phyloP scores from a whole-genome alignment of 192 early-diverging fungal species.

The Paraglomus brasilianum region DNA sequence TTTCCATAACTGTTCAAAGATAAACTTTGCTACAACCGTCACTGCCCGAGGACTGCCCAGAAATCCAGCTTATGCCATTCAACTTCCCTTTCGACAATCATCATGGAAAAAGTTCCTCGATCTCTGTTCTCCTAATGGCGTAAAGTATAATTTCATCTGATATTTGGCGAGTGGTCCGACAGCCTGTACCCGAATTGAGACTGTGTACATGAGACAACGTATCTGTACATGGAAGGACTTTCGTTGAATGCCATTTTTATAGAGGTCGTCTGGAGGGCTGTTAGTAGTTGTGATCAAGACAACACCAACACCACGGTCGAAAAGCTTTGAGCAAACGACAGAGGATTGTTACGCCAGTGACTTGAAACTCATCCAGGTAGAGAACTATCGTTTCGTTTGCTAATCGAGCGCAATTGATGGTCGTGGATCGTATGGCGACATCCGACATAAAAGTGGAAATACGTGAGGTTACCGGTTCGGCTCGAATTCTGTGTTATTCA shows the following conservation, averaged over 20 bases:
- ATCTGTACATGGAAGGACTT: constrained; percentile 86
- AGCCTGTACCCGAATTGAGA: constrained; percentile 90
- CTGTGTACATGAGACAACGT: constrained; percentile 80
- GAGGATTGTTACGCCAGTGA: constrained; percentile 95
- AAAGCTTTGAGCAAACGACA: constrained; percentile 80
- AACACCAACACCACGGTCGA: constrained; percentile 74
- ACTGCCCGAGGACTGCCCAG: constrained; percentile 69
- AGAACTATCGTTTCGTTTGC: constrained; percentile 80
- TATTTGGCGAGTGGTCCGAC: constrained; percentile 74
- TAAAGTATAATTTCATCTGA: constrained; percentile 74
- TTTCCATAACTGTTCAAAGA: constrained; percentile 65
- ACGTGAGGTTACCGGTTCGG: no score
- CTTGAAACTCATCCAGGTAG: constrained; percentile 97
- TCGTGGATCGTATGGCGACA: constrained; percentile 63
- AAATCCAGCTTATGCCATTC: constrained; percentile 59
- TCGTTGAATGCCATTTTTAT: constrained; percentile 95
- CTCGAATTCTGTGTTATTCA: no score
- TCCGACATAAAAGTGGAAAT: no score
- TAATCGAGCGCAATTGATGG: constrained; percentile 77
- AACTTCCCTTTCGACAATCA: constrained; percentile 36
- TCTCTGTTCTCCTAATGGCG: constrained; percentile 57
- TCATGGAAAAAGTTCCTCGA: constrained; percentile 47
- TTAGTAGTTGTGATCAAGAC: constrained; percentile 93
- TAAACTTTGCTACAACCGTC: constrained; percentile 70
- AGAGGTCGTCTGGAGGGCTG: constrained; percentile 87